Evolutionary conservation across 1,139 yeast genomes (phyloP), one percentile per base, ranked within the genome.

Genomic region (Hansenula sp.): DNA sequence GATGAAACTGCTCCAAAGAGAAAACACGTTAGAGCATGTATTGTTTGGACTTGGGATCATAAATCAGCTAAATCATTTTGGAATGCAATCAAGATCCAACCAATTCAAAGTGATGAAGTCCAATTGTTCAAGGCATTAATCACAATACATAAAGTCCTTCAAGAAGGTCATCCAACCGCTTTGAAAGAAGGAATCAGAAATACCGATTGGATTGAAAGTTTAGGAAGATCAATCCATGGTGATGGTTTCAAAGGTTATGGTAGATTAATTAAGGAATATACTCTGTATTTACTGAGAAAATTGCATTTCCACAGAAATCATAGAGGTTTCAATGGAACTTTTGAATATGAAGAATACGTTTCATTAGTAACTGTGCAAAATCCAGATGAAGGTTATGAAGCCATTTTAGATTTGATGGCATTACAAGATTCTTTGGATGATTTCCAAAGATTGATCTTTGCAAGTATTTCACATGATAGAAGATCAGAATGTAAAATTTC

Each of bases 1-100:
- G 97, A 89, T 32, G 97, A 90, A 57, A 77, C 85, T 3, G 96
- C 97, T 0, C 97, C 98, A 1, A 92, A 92, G 61, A 74, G 97
- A 54, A 92, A 92, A 61, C 98, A 92, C 64, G 97, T 92, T 10
- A 69, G 92, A 55, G 90, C 95, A 3, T 88, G 96, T 66, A 89
- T 89, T 47, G 96, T 92, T 30, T 89, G 82, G 62, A 87, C 97
- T 3, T 90, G 97, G 97, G 98, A 92, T 61, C 94, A 88, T 56
- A 85, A 86, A 59, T 81, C 89, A 38, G 82, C 95, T 6, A 72
- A 80, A 46, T 87, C 89, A 5, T 88, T 90, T 57, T 88, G 96
- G 95, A 82, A 85, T 53, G 82, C 84, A 2, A 71, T 92, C 50
- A 88, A 86, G 60, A 67, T 84, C 38, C 81, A 82, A 52, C 96